A percentile compares a stretch with the other conserved stretches of the same genome.
Evolutionary conservation across 257 asterid species (phyloP).

Genomic region (Paulownia fortunei): DNA sequence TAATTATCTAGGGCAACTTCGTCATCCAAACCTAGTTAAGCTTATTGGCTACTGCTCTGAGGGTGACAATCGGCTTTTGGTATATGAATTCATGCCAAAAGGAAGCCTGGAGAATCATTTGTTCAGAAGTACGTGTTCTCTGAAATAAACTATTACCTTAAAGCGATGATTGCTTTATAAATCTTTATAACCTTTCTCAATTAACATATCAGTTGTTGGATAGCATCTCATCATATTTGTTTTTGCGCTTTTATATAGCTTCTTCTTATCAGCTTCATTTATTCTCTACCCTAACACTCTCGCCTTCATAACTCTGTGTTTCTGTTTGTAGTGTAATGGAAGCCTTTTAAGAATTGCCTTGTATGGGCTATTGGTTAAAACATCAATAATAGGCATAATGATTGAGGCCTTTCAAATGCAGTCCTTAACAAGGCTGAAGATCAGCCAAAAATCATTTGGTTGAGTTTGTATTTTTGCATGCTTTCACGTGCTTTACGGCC

Average conservation of each 20-base stretch:
- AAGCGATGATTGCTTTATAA: background rate
- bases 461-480: background rate
- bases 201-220: background rate
- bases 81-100: slow-evolving; percentile 94
- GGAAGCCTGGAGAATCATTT: slow-evolving; percentile 98
- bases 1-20: slow-evolving; percentile 93
- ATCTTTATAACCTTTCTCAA: background rate
- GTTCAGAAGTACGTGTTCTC: slow-evolving; percentile 70
- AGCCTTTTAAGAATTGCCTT: background rate
- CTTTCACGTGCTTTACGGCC: background rate
- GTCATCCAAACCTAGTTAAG: slow-evolving; percentile 85
- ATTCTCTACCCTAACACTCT: background rate
- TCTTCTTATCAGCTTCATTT: background rate
- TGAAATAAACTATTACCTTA: background rate
- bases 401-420: background rate
- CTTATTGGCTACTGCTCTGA: slow-evolving; percentile 92
- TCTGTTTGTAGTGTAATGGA: background rate
- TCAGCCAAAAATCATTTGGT: background rate
- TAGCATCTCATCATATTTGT: background rate
- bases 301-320: background rate
- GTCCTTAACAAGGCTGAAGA: background rate
- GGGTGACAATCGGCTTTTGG: slow-evolving; percentile 88
- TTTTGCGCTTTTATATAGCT: background rate
- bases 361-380: background rate
- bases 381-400: background rate